These are phyloP conservation scores for Coniochaeta ligniaria DNA, from an alignment of 2,329 filamentous ascomycete genomes.

Conservation along the genomic window DNA sequence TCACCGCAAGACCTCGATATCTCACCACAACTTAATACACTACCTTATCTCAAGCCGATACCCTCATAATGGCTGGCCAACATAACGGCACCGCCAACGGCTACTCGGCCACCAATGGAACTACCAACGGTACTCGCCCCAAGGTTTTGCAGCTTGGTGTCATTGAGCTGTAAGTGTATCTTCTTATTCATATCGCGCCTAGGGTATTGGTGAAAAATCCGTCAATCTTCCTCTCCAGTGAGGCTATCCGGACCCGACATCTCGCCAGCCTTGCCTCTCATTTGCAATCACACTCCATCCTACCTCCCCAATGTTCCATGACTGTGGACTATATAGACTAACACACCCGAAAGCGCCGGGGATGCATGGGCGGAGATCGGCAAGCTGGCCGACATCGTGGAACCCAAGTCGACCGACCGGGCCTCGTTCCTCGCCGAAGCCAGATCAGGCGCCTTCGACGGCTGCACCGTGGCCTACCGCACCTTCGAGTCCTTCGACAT, in stretches of 20 bases:
- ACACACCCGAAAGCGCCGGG: conserved; percentile 44
- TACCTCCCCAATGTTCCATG: no score
- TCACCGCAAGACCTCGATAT: neutral
- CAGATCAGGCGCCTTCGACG: conserved; percentile 57
- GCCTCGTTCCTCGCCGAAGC: conserved; percentile 64
- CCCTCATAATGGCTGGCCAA: neutral
- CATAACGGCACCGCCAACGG: neutral
- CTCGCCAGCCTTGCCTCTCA: neutral
- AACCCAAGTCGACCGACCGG: conserved; percentile 53
- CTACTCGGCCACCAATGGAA: neutral
- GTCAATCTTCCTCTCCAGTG: neutral
- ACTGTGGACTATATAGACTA: neutral
- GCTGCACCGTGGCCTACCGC: conserved; percentile 58
- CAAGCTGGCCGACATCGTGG: conserved; percentile 57
- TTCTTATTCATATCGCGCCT: neutral
- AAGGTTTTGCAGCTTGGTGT: conserved; percentile 57
- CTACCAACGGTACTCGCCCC: conserved; percentile 20
- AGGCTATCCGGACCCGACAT: no score
- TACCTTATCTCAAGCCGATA: neutral
- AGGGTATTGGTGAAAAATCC: neutral
- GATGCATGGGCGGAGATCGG: conserved; percentile 56
- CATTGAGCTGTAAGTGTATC: conserved; percentile 51
- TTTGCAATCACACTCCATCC: neutral
- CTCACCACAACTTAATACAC: neutral
- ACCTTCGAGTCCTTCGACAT: conserved; percentile 58